These are phyloP conservation scores for Crithidia bombi DNA, from an alignment of 208 protist genomes.

Conservation along the genomic window DNA sequence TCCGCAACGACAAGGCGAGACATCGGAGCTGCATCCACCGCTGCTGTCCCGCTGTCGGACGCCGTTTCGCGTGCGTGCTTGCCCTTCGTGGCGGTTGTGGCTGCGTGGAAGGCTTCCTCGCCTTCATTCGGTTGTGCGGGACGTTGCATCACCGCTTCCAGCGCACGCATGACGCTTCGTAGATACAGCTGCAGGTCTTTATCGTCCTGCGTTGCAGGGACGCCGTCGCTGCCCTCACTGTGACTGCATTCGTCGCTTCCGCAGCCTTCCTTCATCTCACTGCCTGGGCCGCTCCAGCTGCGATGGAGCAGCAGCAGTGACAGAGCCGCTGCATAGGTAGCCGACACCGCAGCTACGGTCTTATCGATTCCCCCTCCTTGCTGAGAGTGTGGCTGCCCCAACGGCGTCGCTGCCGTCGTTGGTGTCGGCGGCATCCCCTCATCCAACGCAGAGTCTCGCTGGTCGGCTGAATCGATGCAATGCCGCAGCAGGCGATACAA, in stretches of 20 bases:
- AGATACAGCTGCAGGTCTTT: conserved; percentile 13
- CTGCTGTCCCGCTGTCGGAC: not conserved
- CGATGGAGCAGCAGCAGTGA: not conserved
- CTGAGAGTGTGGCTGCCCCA: not conserved
- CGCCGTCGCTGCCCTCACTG: not conserved
- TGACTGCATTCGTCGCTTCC: no score
- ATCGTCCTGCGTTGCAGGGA: not conserved
- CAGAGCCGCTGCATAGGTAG: not conserved
- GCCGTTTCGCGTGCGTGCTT: not conserved
- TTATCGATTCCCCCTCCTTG: not conserved
- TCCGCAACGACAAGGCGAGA: not conserved
- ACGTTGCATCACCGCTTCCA: conserved; percentile 4
- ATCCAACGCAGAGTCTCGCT: not conserved
- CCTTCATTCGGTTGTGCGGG: not conserved
- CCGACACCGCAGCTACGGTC: not conserved
- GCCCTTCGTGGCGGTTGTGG: not conserved
- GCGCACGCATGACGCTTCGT: conserved; percentile 8
- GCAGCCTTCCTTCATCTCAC: not conserved
- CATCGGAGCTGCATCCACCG: no score
- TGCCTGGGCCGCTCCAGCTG: not conserved
- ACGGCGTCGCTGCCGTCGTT: not conserved
- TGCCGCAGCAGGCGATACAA: conserved; percentile 33
- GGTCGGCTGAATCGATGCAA: conserved; percentile 6
- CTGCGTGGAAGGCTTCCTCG: not conserved
- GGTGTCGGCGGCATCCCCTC: not conserved